Evolutionary conservation across 495 filamentous ascomycete genomes (phyloP).

Genomic region (Neurospora sp.): DNA sequence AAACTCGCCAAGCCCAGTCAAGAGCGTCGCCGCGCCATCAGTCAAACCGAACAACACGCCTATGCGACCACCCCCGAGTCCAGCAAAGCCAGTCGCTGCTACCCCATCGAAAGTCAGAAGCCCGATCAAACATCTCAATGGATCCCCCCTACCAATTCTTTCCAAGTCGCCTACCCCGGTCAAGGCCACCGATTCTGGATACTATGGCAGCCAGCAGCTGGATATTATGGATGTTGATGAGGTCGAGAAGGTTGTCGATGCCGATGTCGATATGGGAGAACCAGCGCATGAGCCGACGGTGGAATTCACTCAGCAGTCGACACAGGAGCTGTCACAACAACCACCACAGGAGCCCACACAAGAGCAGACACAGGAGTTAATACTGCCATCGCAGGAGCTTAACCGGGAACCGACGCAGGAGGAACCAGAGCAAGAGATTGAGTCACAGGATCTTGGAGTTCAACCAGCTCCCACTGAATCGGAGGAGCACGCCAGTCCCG

Average conservation of each 20-base stretch:
- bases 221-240: constrained; percentile 29
- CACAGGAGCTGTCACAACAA: neutral
- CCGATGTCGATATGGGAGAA: constrained; percentile 14
- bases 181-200: constrained; percentile 57
- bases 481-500: constrained; percentile 11
- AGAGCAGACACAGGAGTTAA: neutral
- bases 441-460: neutral
- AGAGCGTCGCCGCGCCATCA: neutral
- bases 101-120: constrained; percentile 9
- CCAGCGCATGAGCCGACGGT: neutral
- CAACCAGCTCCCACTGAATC: constrained; percentile 4
- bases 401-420: neutral
- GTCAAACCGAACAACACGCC: neutral
- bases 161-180: constrained; percentile 2
- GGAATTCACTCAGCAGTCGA: neutral
- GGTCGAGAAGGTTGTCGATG: constrained; percentile 10
- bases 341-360: neutral
- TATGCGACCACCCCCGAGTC: constrained; percentile 19
- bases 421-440: neutral
- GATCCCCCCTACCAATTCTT: constrained; percentile 12
- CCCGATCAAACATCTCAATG: constrained; percentile 3
- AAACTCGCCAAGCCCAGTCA: constrained; percentile 26
- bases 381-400: neutral
- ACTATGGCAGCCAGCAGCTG: constrained; percentile 57
- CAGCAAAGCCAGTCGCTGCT: constrained; percentile 11